Base-by-base conservation (phyloP, 495 filamentous ascomycete species). In the Aspergillus ostianus region DNA sequence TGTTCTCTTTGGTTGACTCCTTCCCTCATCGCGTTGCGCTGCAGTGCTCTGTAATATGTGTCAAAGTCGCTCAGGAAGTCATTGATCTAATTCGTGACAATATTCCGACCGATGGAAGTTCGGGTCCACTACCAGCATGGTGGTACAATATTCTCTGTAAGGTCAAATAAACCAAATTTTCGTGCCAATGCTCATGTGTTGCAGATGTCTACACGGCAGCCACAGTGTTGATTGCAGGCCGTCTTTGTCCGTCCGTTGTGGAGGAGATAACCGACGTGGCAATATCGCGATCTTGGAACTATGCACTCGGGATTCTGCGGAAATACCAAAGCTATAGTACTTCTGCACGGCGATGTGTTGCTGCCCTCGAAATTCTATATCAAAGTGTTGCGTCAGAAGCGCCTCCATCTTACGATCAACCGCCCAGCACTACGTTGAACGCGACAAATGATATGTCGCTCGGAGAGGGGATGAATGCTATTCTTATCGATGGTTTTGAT, bases 101-200 rank as follows among this genome's bases (percentile, higher is more conserved):
- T 47, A 64, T 75, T 6, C 72, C 72, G 4, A 29, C 57, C 0
- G 69, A 77, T 51, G 72, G 69, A 0, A 71, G 67, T 0, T 66
- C 70, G n/a, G 74, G 72, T 13, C 69, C 70, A 0, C 60, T 77
- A 41, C 73, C 74, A 6, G 73, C 73, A 0, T 77, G 73, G 72
- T 77, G 74, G 74, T 73, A 76, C 51, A 76, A 75, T 9, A 73
- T 76, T 32, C 68, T 76, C 2, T 77, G 72, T 76, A 27, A 57
- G 71, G 4, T 49, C 21, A 0, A 29, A 53, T n/a, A 57, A 29
- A 36, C 17, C 21, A 26, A 18, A 27, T 30, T 15, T 7, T n/a
- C 9, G 6, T 10, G 2, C 44, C 13, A 15, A 21, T 6, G 8
- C 56, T 58, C 21, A 59, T 19, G 10, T 4, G 8, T 17, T 21